Base-by-base conservation (phyloP, 2,329 filamentous ascomycete species). In the Cyanodermella asteris region DNA sequence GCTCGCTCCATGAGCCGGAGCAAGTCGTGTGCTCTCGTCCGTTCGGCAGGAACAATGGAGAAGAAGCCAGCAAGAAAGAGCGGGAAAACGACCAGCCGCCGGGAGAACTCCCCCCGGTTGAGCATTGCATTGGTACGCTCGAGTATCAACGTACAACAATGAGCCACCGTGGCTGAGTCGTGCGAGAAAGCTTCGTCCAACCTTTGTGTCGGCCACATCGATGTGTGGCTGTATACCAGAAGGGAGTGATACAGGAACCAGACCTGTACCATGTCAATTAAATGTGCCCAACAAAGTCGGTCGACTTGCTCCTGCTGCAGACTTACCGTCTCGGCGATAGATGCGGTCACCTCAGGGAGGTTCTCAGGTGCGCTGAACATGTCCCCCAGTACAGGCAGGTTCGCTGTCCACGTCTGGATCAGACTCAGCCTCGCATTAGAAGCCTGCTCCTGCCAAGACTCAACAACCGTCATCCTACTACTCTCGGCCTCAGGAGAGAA, bases 41-140 rank as follows among this genome's bases (percentile, higher is more conserved):
- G n/a, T n/a, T n/a, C n/a, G n/a, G n/a, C n/a, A n/a, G n/a, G n/a
- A n/a, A n/a, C n/a, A n/a, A n/a, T 42, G 2, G 47, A 42, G 7
- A 52, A 51, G 11, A 55, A 48, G 4, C 60, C 61, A 0, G 59
- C 56, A 29, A 66, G 50, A 36, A 66, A 64, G 1, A 64, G 34
- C 0, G 61, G 59, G 31, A 65, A 64, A 3, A 60, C 46, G 4
- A 59, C 37, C 28, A 56, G 56, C 13, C 54, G 48, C 10, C 49
- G 46, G 22, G 56, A 48, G 9, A 48, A 43, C 7, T 47, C 46
- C 4, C 43, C 42, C 3, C 41, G 39, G 11, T 44, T 42, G 4
- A 54, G 37, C 2, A 56, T 49, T 7, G 43, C 40, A 16, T 48
- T 42, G 5, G 52, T 50, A 9, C 57, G 42, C 7, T 50, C 43